Evolutionary conservation across 2,329 filamentous ascomycete genomes (phyloP).

Genomic region (Eutypella sp.): DNA sequence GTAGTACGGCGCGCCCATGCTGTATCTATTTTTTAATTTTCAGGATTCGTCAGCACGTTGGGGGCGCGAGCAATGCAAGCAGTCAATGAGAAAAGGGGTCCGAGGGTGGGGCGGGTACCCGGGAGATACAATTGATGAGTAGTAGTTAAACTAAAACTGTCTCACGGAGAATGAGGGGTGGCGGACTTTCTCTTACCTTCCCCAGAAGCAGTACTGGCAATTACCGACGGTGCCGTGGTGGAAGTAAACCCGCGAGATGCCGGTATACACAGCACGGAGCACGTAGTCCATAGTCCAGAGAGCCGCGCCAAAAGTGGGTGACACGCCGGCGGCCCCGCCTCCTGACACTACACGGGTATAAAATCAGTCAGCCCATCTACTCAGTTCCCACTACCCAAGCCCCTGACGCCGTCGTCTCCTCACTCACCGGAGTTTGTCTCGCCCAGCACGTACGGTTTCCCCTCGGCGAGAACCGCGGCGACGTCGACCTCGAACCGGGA

Average conservation of each 20-base stretch:
- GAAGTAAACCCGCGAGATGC: slow-evolving; percentile 41
- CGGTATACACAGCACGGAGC: slow-evolving; percentile 29
- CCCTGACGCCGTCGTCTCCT: background rate
- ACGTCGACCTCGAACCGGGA: slow-evolving; percentile 36
- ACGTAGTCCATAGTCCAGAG: slow-evolving; percentile 48
- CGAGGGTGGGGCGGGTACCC: slow-evolving; percentile 29
- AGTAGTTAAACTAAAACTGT: slow-evolving; percentile 30
- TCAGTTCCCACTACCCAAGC: background rate
- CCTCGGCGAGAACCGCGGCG: slow-evolving; percentile 29
- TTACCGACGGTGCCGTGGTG: slow-evolving; percentile 49
- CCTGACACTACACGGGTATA: slow-evolving; percentile 35
- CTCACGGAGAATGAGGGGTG: background rate
- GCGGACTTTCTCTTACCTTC: too few relatives aligned
- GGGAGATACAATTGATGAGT: too few relatives aligned
- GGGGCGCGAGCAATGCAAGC: background rate
- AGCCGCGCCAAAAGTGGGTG: slow-evolving; percentile 42
- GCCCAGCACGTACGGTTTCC: slow-evolving; percentile 42
- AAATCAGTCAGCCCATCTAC: background rate
- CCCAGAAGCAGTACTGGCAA: slow-evolving; percentile 33
- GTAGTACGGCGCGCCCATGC: slow-evolving; percentile 47
- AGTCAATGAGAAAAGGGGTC: background rate
- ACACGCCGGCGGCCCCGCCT: slow-evolving; percentile 33
- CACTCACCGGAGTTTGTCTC: slow-evolving; percentile 44
- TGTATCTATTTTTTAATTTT: slow-evolving; percentile 26
- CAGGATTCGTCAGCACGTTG: background rate